Base-by-base conservation (phyloP, 2,329 filamentous ascomycete genomes). In the Xylariales sp. region DNA sequence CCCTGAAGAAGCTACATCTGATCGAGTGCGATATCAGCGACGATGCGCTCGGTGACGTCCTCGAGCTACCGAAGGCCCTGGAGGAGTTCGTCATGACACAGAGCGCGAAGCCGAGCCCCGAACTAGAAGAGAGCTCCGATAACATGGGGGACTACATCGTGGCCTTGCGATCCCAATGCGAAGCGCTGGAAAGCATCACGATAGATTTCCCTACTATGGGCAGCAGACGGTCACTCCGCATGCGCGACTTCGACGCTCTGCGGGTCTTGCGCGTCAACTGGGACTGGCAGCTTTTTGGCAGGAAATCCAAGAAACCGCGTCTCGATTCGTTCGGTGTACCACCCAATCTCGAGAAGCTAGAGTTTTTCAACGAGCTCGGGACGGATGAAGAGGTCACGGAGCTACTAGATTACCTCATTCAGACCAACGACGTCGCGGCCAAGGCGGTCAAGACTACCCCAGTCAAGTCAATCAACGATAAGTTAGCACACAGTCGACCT, bases 11-110 rank as follows among this genome's bases (percentile, higher is more conserved):
- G 28, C 75, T 85, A 53, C 80, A 82, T 63, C 77, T 85, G 32
- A 78, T 85, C 64, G 83, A 85, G 72, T 85, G 83, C 76, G 83
- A 85, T 70, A 83, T 85, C 65, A 84, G 83, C 70, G 83, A 81
- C 62, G 80, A 82, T 60, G 80, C 78, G 1, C 77, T 82, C 7
- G 74, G 77, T 18, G 80, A 82, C 64, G 74, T 82, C 36, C 77
- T 82, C 49, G 79, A 83, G 67, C 82, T 84, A 36, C 83, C 83
- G 3, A 79, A 81, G 71, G 81, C 75, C 0, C 73, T 85, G 18
- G 76, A 80, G 30, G 82, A 84, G 64, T 84, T 85, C 58, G 80
- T 83, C 68, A 82, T 85, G 77, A 84, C 81, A 0, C 83, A 85
- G 59, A 71, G 77, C 8, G 74, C 78, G 16, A 76, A 81, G 7